These are phyloP conservation scores for Rhodotorula glutinis DNA, from an alignment of 1,284 basidiomycete genomes.

Conservation along the genomic window DNA sequence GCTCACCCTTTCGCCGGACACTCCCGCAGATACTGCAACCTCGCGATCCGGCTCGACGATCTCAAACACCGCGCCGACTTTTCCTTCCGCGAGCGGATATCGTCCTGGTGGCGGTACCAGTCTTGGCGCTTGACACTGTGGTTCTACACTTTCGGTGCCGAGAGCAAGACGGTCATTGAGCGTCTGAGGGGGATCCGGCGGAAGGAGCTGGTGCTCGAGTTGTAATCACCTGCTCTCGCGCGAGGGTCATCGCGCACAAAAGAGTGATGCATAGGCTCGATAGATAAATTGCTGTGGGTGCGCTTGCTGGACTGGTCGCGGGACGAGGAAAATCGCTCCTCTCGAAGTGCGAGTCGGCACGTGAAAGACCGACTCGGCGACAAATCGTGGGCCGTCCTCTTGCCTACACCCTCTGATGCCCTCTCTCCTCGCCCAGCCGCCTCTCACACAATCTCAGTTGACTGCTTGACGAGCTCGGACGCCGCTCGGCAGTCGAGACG, in stretches of 20 bases:
- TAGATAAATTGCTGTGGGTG: no score
- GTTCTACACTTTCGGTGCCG: constrained; percentile 19
- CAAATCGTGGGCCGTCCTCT: no score
- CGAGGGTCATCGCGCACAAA: no score
- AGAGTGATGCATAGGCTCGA: no score
- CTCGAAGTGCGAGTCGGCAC: neutral
- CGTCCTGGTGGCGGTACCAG: constrained; percentile 37
- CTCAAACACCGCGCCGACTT: constrained; percentile 52
- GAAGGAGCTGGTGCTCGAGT: constrained; percentile 3
- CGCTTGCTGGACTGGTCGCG: no score
- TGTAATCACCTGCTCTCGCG: neutral
- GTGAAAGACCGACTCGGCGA: neutral
- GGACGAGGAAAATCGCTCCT: neutral
- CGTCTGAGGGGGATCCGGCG: constrained; percentile 2
- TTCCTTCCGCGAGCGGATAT: constrained; percentile 15
- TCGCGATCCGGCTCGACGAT: constrained; percentile 80
- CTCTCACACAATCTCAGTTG: no score
- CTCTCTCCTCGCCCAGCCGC: no score
- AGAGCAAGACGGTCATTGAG: constrained; percentile 14
- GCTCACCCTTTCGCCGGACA: no score
- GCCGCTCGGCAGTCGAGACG: no score
- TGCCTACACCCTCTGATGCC: no score
- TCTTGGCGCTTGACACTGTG: constrained; percentile 31
- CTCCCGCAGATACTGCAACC: constrained; percentile 68
- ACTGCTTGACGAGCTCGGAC: no score